These are phyloP conservation scores for Cylindrodendrum hubeiense DNA, from an alignment of 2,329 filamentous ascomycete species.

Conservation along the genomic window DNA sequence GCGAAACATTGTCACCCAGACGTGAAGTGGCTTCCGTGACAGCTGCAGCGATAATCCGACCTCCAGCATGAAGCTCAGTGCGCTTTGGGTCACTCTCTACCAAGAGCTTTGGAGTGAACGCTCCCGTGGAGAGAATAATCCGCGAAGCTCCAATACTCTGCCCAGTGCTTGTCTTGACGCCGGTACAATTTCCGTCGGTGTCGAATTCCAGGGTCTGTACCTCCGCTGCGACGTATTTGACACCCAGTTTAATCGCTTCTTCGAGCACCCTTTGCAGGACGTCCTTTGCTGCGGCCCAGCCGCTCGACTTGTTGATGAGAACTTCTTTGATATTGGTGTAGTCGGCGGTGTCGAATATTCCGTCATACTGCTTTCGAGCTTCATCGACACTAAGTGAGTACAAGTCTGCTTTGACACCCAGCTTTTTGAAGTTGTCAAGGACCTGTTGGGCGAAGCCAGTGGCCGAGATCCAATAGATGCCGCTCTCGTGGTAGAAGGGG, in stretches of 20 bases:
- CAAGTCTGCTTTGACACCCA: background rate
- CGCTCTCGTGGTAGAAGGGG: background rate
- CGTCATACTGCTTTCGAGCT: background rate
- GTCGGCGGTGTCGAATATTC: background rate
- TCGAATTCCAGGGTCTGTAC: background rate
- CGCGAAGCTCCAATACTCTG: background rate
- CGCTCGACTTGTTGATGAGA: background rate
- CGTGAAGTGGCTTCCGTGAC: background rate
- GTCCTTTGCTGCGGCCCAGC: background rate
- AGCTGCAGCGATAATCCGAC: background rate
- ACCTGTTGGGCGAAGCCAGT: background rate
- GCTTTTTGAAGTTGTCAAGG: background rate
- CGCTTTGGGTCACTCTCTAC: background rate
- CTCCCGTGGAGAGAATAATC: background rate
- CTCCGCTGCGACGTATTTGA: background rate
- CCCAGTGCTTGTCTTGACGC: background rate
- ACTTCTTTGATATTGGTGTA: conserved; percentile 1
- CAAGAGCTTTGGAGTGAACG: conserved; percentile 5
- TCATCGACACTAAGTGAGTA: background rate
- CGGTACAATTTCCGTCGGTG: background rate
- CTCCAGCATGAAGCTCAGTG: background rate
- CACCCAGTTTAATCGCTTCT: background rate
- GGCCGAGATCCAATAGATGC: background rate
- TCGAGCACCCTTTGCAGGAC: background rate
- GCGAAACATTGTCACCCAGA: background rate